These are phyloP conservation scores for Xenosphaeropsis pyriputrescens DNA, from an alignment of 2,329 filamentous ascomycete genomes.

Conservation along the genomic window DNA sequence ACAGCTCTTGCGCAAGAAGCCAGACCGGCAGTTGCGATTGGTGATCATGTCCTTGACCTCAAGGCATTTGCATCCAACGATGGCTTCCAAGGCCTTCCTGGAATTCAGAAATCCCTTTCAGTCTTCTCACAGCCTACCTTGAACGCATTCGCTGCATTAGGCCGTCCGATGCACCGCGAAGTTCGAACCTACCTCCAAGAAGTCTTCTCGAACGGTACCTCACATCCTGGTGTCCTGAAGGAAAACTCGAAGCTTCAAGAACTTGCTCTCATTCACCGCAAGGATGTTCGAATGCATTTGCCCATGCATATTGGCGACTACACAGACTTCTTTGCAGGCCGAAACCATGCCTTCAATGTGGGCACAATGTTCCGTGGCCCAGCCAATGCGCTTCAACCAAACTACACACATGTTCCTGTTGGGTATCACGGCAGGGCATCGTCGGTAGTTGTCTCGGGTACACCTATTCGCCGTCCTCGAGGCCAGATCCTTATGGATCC, in stretches of 20 bases:
- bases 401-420: slow-evolving; percentile 70
- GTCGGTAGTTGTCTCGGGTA: slow-evolving; percentile 61
- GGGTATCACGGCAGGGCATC: slow-evolving; percentile 71
- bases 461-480: slow-evolving; percentile 55
- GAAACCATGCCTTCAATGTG: slow-evolving; percentile 63
- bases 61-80: slow-evolving; percentile 40
- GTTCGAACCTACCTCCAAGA: slow-evolving; percentile 56
- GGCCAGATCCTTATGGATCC: slow-evolving; percentile 61
- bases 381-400: slow-evolving; percentile 60
- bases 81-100: slow-evolving; percentile 42
- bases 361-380: slow-evolving; percentile 61
- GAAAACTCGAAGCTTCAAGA: slow-evolving; percentile 43
- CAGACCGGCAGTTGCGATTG: slow-evolving; percentile 52
- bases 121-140: slow-evolving; percentile 52
- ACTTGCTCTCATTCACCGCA: slow-evolving; percentile 41
- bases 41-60: slow-evolving; percentile 52
- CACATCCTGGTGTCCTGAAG: slow-evolving; percentile 44
- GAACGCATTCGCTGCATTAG: slow-evolving; percentile 62
- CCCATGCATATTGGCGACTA: slow-evolving; percentile 73
- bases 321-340: slow-evolving; percentile 72
- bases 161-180: slow-evolving; percentile 49
- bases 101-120: slow-evolving; percentile 32
- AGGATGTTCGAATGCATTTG: slow-evolving; percentile 48
- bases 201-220: slow-evolving; percentile 44
- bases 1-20: slow-evolving; percentile 24